Evolutionary conservation across 2,329 filamentous ascomycete species (phyloP).

Genomic region (Talaromyces atroroseus): DNA sequence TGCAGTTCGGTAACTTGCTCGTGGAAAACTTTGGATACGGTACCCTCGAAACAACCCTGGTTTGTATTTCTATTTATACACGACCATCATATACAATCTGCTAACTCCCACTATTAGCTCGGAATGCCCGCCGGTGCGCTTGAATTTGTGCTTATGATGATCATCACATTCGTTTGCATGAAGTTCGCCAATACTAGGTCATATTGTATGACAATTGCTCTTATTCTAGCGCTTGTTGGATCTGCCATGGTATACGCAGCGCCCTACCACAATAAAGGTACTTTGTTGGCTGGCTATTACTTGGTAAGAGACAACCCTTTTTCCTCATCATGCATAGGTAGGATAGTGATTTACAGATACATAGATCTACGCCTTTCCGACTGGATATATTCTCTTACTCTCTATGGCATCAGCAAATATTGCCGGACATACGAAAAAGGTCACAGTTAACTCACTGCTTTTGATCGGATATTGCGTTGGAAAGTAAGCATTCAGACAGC

Average conservation of each 20-base stretch:
- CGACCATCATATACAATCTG: too few species aligned
- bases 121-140: neutral
- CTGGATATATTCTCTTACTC: constrained; percentile 13
- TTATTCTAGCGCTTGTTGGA: neutral
- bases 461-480: neutral
- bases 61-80: neutral
- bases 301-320: neutral
- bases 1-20: neutral
- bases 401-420: constrained; percentile 15
- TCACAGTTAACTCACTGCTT: neutral
- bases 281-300: neutral
- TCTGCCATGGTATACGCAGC: neutral
- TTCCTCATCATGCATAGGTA: too few species aligned
- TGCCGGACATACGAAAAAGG: constrained; percentile 2
- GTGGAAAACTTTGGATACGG: neutral
- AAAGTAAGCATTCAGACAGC: neutral
- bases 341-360: neutral
- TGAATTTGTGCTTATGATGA: neutral
- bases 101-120: neutral
- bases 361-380: neutral
- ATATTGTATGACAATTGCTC: neutral
- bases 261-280: neutral
- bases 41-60: neutral
- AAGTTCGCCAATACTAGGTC: neutral
- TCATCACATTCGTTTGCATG: neutral